Evolutionary conservation across 305 asterid species (phyloP), one percentile per base, ranked within the genome.

Genomic region (Plantago lanceolata): DNA sequence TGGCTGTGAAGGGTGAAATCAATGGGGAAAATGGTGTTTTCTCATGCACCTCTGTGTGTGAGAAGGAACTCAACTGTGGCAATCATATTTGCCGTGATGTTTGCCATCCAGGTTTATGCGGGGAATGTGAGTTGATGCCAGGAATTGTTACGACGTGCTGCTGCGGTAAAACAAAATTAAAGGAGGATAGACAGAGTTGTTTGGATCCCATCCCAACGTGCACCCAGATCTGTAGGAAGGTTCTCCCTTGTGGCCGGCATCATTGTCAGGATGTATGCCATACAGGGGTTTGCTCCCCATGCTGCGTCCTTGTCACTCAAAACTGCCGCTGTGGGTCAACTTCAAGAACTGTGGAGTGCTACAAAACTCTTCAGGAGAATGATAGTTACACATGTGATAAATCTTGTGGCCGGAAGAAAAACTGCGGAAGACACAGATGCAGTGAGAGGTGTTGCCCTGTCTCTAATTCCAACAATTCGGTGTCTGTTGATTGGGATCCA

Each of bases 21-120:
- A 74, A 68, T 49, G 81, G 67, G 14, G 87, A 85, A 64, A 77
- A 78, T 57, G 97, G 98, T 55, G 89, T 89, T 11, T 92, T 92
- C 78, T 85, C 97, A 1, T 92, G 98, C 75, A 75, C 61, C 65
- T 82, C 78, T 40, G 55, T 66, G 20, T 92, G 98, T 74, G 94
- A 71, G 71, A 84, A 81, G 78, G 74, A 65, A 44, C 87, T 92
- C 63, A 69, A 70, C 45, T 92, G 98, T 51, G 86, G 91, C 21
- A 89, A 92, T 75, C 98, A 92, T 68, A 24, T 57, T 48, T 89
- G 98, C 76, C 65, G 0, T 40, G 96, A 87, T 29, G 66, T 59
- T 43, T 92, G 98, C 80, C 98, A 92, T 76, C 97, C 98, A 12
- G 97, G 98, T 12, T 81, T 91, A 0, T 92, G 98, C 57, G 91